phyloP scores from a whole-genome alignment of 1,139 yeast genomes.

The Suhomyces coccinellae region DNA sequence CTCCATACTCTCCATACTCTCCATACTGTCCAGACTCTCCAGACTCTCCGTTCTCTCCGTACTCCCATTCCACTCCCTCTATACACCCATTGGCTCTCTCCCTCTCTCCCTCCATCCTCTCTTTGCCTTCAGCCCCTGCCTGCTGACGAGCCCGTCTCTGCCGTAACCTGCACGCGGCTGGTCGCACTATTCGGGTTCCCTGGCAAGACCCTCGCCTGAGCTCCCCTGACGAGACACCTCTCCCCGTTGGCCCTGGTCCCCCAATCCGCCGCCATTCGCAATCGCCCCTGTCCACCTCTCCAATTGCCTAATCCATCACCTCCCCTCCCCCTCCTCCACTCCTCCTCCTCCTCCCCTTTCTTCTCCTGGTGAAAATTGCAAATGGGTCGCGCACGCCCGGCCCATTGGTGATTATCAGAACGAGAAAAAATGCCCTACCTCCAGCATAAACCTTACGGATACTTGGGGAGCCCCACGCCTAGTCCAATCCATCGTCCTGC shows the following conservation, averaged over 20 bases:
- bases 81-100: background rate
- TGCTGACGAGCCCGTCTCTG: constrained; percentile 3
- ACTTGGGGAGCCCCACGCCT: constrained; percentile 1
- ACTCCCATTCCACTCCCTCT: too few species aligned
- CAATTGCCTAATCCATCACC: background rate
- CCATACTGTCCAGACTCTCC: too few species aligned
- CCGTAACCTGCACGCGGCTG: constrained; percentile 4
- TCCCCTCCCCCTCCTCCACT: background rate
- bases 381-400: constrained; percentile 4
- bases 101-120: background rate
- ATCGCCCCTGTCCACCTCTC: background rate
- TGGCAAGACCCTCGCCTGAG: background rate
- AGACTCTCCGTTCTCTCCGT: too few species aligned
- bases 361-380: constrained; percentile 1
- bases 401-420: constrained; percentile 4
- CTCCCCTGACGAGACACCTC: too few species aligned
- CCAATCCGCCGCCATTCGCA: too few species aligned
- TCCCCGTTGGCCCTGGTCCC: too few species aligned
- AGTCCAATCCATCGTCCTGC: constrained; percentile 1
- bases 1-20: too few species aligned
- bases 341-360: background rate
- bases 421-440: constrained; percentile 2
- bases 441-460: constrained; percentile 1
- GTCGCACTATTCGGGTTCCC: background rate
- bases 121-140: background rate